Conservation (phyloP, 2,329 filamentous ascomycete genomes). For the Aspergillus sp. region DNA sequence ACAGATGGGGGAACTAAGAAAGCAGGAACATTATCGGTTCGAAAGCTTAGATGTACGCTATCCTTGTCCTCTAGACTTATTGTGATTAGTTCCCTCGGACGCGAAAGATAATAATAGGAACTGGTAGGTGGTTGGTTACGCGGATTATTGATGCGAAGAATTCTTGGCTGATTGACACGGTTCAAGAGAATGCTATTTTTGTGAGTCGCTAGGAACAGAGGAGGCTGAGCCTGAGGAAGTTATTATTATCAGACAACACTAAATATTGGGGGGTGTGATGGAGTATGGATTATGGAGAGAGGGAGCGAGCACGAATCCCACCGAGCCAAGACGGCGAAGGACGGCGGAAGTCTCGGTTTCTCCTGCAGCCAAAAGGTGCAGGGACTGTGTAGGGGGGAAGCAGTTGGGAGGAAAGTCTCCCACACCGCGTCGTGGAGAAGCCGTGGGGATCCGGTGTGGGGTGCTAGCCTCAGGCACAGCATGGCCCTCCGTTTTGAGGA, state of each 20-base stretch:
- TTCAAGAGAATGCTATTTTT: not conserved
- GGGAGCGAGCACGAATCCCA: not conserved
- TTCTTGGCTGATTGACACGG: not conserved
- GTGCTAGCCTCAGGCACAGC: slow-evolving; percentile 1
- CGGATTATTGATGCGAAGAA: not conserved
- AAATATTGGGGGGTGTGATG: no score
- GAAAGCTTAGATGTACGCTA: not conserved
- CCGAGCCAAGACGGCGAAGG: not conserved
- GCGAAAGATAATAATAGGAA: not conserved
- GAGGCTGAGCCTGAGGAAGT: not conserved
- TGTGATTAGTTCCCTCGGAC: not conserved
- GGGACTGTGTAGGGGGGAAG: not conserved
- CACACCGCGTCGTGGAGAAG: not conserved
- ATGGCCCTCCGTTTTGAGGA: not conserved
- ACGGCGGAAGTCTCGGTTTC: not conserved
- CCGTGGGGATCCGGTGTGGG: slow-evolving; percentile 11
- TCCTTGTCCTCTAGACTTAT: not conserved
- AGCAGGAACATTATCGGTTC: not conserved
- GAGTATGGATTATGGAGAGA: not conserved
- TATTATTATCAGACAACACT: not conserved
- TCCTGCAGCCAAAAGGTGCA: not conserved
- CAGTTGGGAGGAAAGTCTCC: not conserved
- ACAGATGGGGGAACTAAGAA: not conserved
- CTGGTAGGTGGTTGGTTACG: not conserved
- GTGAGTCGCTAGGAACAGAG: not conserved